A percentile compares a stretch with the other conserved stretches of the same genome.
Conservation (phyloP, 108 stramenopile genomes). For the Cyclotella cryptica region DNA sequence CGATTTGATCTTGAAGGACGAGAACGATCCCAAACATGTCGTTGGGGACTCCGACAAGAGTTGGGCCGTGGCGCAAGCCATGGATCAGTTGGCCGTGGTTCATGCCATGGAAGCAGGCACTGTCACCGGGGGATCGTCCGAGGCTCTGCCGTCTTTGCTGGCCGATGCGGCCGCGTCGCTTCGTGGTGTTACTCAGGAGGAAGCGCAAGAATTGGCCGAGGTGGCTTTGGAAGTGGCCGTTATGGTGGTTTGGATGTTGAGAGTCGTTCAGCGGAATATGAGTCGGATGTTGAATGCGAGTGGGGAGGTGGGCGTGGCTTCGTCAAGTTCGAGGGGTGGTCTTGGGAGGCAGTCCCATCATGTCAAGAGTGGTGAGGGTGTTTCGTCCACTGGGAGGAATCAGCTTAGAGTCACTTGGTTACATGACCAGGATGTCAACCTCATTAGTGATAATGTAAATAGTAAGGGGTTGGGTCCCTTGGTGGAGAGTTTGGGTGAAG, state of each 20-base stretch:
- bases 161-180: constrained; percentile 76
- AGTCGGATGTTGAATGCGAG: constrained; percentile 40
- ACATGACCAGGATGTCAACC: constrained; percentile 25
- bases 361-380: background rate
- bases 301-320: background rate
- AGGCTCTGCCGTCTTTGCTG: constrained; percentile 29
- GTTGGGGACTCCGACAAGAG: constrained; percentile 27
- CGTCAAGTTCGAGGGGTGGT: too few species aligned
- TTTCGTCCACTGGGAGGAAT: background rate
- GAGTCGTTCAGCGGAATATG: constrained; percentile 63
- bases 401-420: constrained; percentile 46
- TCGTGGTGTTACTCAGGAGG: constrained; percentile 66
- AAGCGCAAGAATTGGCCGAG: constrained; percentile 88
- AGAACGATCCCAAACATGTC: constrained; percentile 56
- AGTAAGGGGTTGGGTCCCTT: constrained; percentile 23
- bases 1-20: constrained; percentile 48
- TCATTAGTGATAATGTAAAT: background rate
- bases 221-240: constrained; percentile 75
- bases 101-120: too few species aligned
- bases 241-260: constrained; percentile 70
- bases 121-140: too few species aligned
- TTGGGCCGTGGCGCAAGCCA: too few species aligned
- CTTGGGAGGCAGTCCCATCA: background rate
- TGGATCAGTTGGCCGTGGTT: too few species aligned
- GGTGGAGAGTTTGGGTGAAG: constrained; percentile 63